phyloP scores from a whole-genome alignment of 2,329 filamentous ascomycete genomes.

The Plectosphaerella plurivora region DNA sequence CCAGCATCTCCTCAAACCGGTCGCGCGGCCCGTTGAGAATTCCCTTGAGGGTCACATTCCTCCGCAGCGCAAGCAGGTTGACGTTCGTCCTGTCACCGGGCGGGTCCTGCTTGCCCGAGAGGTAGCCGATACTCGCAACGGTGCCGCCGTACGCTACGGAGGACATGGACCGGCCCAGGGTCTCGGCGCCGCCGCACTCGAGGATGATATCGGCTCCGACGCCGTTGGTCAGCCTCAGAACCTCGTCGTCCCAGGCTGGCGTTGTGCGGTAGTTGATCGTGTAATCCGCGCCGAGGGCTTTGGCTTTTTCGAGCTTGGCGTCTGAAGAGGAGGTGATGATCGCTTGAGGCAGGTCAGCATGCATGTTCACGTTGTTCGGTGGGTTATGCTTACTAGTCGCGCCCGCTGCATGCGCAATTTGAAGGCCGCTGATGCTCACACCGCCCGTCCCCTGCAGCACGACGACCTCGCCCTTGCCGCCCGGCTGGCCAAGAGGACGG shows the following conservation, averaged over 20 bases:
- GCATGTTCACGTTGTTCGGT: not conserved
- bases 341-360: slow-evolving; percentile 27
- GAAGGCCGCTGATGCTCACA: slow-evolving; percentile 45
- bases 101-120: slow-evolving; percentile 50
- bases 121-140: slow-evolving; percentile 47
- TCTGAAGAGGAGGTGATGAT: slow-evolving; percentile 53
- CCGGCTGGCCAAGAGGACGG: slow-evolving; percentile 46
- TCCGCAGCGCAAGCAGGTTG: slow-evolving; percentile 48
- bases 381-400: slow-evolving; percentile 32
- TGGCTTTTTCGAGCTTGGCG: slow-evolving; percentile 41
- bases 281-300: slow-evolving; percentile 44
- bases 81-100: slow-evolving; percentile 51
- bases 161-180: slow-evolving; percentile 46
- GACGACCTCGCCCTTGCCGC: slow-evolving; percentile 39
- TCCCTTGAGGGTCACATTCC: slow-evolving; percentile 45
- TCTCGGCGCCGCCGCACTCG: slow-evolving; percentile 49
- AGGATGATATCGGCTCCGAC: slow-evolving; percentile 50
- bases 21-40: slow-evolving; percentile 57
- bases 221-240: slow-evolving; percentile 37
- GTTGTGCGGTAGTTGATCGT: slow-evolving; percentile 50
- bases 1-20: slow-evolving; percentile 49
- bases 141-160: slow-evolving; percentile 50
- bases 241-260: slow-evolving; percentile 45
- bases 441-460: slow-evolving; percentile 52
- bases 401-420: slow-evolving; percentile 49